These are phyloP conservation scores for Xylariaceae sp. DNA, from an alignment of 2,329 filamentous ascomycete genomes.

Conservation along the genomic window DNA sequence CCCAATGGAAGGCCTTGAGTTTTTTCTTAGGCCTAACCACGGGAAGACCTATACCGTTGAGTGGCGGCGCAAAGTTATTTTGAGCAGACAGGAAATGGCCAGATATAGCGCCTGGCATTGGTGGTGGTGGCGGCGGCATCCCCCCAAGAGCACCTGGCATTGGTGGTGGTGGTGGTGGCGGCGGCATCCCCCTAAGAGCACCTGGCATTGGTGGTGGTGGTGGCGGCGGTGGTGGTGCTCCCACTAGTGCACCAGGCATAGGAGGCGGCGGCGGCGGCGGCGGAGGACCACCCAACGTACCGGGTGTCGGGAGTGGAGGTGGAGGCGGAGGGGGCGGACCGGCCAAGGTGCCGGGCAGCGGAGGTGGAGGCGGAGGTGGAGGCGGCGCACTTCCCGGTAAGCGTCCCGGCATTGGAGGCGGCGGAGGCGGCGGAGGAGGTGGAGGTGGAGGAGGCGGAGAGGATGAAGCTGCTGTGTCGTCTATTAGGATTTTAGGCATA, in stretches of 20 bases:
- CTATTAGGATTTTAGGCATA: slow-evolving; percentile 55
- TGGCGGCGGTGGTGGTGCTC: slow-evolving; percentile 43
- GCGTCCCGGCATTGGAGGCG: slow-evolving; percentile 40
- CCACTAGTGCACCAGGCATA: slow-evolving; percentile 38
- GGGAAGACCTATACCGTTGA: slow-evolving; percentile 63
- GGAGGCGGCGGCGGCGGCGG: slow-evolving; percentile 32
- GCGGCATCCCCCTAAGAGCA: slow-evolving; percentile 37
- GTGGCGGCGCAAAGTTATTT: slow-evolving; percentile 46
- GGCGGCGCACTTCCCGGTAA: slow-evolving; percentile 32
- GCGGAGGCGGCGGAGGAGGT: slow-evolving; percentile 45
- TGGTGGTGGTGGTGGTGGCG: slow-evolving; percentile 53
- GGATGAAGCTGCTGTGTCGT: slow-evolving; percentile 33
- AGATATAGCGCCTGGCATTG: slow-evolving; percentile 62
- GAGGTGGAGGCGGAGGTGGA: slow-evolving; percentile 43
- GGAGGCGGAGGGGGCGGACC: slow-evolving; percentile 19
- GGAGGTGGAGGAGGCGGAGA: slow-evolving; percentile 45
- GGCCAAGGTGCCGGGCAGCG: slow-evolving; percentile 40
- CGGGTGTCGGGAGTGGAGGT: slow-evolving; percentile 44
- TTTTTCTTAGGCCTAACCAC: slow-evolving; percentile 95
- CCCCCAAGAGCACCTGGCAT: slow-evolving; percentile 48
- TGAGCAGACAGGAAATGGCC: slow-evolving; percentile 71
- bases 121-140: slow-evolving; percentile 47
- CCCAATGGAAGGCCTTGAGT: slow-evolving; percentile 98
- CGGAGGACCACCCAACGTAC: slow-evolving; percentile 22
- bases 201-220: slow-evolving; percentile 34